Conservation (phyloP, 2,329 filamentous ascomycete species). For the Eurotiales sp. region DNA sequence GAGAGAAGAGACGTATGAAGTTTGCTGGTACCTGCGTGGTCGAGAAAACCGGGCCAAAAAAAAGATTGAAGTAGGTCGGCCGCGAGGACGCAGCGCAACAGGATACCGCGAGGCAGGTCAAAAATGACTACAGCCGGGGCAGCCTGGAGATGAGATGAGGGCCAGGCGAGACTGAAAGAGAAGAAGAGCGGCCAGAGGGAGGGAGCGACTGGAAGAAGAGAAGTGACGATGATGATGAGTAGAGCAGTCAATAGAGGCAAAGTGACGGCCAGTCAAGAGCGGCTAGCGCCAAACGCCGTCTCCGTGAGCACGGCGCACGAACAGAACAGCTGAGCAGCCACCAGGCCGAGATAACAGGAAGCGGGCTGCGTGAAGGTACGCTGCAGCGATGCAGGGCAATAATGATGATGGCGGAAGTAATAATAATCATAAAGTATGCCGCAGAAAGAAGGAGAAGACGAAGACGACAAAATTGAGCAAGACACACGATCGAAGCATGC, state of each 20-base stretch:
- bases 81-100: no score
- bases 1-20: neutral
- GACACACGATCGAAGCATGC: neutral
- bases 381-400: no score
- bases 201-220: neutral
- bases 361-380: no score
- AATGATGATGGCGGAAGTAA: no score
- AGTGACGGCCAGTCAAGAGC: neutral
- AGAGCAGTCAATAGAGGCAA: neutral
- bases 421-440: no score
- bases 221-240: neutral
- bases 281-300: conserved; percentile 5
- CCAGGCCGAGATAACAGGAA: no score
- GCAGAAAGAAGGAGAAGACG: no score
- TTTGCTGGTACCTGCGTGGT: neutral
- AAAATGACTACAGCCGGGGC: no score
- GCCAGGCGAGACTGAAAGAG: neutral
- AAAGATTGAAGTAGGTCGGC: neutral
- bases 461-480: neutral
- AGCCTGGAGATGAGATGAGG: neutral
- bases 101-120: no score
- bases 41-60: neutral
- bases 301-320: no score
- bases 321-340: no score
- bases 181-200: neutral